Evolutionary conservation across 2,329 filamentous ascomycete genomes (phyloP).

Genomic region (Penicillium sp.): DNA sequence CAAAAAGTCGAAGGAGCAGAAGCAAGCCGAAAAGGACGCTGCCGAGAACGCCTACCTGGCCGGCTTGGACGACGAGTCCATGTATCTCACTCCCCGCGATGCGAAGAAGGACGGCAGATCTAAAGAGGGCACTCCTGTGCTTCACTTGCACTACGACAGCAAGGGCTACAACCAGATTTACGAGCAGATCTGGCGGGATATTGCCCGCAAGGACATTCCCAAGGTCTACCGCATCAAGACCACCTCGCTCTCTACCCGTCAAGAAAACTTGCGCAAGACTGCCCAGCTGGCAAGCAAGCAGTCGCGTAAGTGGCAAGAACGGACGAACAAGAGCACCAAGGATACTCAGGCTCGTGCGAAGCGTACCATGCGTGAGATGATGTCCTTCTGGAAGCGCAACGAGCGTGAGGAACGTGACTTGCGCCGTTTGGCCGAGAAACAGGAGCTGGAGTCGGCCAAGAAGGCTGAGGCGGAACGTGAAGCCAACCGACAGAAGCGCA

Average conservation of each 20-base stretch:
- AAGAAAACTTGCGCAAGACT: conserved; percentile 97
- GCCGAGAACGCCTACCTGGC: conserved; percentile 87
- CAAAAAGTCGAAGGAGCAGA: conserved; percentile 82
- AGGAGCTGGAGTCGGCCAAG: conserved; percentile 94
- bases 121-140: conserved; percentile 49
- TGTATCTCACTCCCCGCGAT: conserved; percentile 60
- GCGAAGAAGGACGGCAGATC: conserved; percentile 46
- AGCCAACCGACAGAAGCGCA: conserved; percentile 94
- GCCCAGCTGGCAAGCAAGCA: conserved; percentile 96
- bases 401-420: conserved; percentile 95
- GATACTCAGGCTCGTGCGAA: conserved; percentile 96
- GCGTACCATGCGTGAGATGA: conserved; percentile 99
- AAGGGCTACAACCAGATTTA: conserved; percentile 97
- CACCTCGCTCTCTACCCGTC: conserved; percentile 80
- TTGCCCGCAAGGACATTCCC: conserved; percentile 88
- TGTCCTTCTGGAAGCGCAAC: conserved; percentile 98
- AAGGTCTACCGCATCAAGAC: conserved; percentile 89
- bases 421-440: conserved; percentile 89
- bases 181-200: conserved; percentile 94
- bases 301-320: conserved; percentile 93
- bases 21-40: conserved; percentile 69
- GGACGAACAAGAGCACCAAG: conserved; percentile 98
- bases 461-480: conserved; percentile 97
- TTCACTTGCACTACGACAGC: conserved; percentile 72
- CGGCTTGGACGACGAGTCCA: conserved; percentile 46